Base-by-base conservation (phyloP, 352 stramenopile species). In the Phytophthora aleatoria region DNA sequence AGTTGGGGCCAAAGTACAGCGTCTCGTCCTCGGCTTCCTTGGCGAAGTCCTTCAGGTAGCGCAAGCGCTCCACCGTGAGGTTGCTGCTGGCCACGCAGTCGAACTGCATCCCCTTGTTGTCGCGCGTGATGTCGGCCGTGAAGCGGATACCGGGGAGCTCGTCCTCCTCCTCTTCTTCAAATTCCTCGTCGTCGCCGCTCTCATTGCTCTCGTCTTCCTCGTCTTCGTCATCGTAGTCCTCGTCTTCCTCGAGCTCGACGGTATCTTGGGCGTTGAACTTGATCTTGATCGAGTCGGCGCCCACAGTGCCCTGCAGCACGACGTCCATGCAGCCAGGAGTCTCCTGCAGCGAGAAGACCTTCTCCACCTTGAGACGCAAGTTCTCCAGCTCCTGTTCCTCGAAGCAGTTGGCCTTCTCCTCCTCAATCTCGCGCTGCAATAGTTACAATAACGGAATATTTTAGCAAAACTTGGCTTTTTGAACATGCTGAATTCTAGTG, bases 401-500 rank as follows among this genome's bases (percentile, higher is more conserved):
- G 53, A 91, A 90, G 74, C 78, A 90, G 75, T 95, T 95, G 67
- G 76, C 84, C 75, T 93, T 95, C 67, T 93, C 84, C 57, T 95
- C 84, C 24, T 80, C 67, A 27, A 93, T 73, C 71, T 95, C 86
- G 24, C 86, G 86, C 81, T 90, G 47, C 7, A 71, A 54, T 3
- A 45, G 24, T 5, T 15, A 57, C 42, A 54, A 38, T 13, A 63
- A 31, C 6, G 28, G n/a, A n/a, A 12, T n/a, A 16, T 31, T 45
- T 38, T 0, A 11, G 1, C 33, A 39, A 39, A 36, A 53, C 6
- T 39, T 39, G 53, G 15, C 7, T 44, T 36, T 20, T 6, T n/a
- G 15, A 11, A 47, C 26, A 12, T 5, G n/a, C 5, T 15, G 5
- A 15, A 36, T 53, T 44, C n/a, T 36, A 41, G 7, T 5, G 3